Conservation (phyloP, 768 basidiomycete genomes). For the Arthromyces matolae region DNA sequence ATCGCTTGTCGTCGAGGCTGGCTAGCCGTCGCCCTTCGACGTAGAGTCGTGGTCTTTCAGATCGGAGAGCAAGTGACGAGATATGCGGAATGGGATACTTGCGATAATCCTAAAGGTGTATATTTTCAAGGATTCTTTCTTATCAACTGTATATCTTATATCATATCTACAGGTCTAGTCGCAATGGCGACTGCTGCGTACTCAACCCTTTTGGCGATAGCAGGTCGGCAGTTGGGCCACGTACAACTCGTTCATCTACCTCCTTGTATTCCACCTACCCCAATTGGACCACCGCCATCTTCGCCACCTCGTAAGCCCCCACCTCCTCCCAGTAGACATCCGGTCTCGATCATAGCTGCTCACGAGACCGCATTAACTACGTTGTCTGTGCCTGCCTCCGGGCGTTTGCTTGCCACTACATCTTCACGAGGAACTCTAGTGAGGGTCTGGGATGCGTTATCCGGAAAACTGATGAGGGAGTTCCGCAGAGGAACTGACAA, state of each 20-base stretch:
- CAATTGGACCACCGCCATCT: slow-evolving; percentile 53
- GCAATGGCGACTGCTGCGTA: slow-evolving; percentile 75
- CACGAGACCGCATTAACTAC: slow-evolving; percentile 79
- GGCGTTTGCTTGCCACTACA: slow-evolving; percentile 78
- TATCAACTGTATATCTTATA: not conserved
- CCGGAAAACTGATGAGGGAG: slow-evolving; percentile 73
- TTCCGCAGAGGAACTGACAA: slow-evolving; percentile 85
- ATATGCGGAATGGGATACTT: slow-evolving; percentile 80
- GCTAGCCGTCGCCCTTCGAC: slow-evolving; percentile 77
- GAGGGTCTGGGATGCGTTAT: slow-evolving; percentile 76
- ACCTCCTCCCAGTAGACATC: slow-evolving; percentile 54
- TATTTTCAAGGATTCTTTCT: slow-evolving; percentile 1
- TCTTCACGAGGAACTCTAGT: slow-evolving; percentile 82
- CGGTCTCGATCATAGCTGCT: slow-evolving; percentile 79
- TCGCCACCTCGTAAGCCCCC: slow-evolving; percentile 52
- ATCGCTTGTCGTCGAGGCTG: slow-evolving; percentile 78
- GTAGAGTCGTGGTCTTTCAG: slow-evolving; percentile 77
- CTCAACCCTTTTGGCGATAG: slow-evolving; percentile 80
- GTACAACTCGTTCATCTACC: slow-evolving; percentile 85
- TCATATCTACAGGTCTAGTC: slow-evolving; percentile 52
- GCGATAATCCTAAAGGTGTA: slow-evolving; percentile 78
- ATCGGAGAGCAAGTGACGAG: slow-evolving; percentile 59
- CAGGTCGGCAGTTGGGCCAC: slow-evolving; percentile 83
- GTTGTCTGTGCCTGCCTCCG: slow-evolving; percentile 73
- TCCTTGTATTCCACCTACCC: slow-evolving; percentile 62